These are phyloP conservation scores for Dendrobium chrysotoxum DNA, from an alignment of 106 monocot species.

Conservation along the genomic window DNA sequence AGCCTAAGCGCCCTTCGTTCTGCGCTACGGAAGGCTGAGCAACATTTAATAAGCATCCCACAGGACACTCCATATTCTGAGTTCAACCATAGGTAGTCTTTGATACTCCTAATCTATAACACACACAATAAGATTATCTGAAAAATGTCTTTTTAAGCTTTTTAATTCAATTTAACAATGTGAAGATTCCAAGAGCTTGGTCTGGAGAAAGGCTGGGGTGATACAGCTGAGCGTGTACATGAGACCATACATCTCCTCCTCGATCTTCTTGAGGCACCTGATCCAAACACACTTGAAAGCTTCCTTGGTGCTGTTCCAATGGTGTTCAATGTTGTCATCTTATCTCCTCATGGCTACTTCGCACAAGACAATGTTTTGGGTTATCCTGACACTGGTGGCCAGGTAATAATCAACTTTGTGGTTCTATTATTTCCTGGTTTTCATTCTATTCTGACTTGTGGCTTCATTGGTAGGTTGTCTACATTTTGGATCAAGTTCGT, in stretches of 20 bases:
- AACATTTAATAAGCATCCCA: constrained; percentile 7
- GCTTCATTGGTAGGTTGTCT: constrained; percentile 45
- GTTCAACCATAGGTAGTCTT: constrained; percentile 10
- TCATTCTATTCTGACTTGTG: not conserved
- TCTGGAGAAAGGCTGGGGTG: constrained; percentile 63
- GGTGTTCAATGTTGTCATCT: constrained; percentile 71
- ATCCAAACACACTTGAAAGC: constrained; percentile 46
- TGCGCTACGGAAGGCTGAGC: constrained; percentile 11
- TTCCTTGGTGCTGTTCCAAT: constrained; percentile 48
- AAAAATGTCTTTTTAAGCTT: not conserved
- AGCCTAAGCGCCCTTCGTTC: constrained; percentile 9
- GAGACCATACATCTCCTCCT: constrained; percentile 37
- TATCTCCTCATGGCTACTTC: constrained; percentile 71
- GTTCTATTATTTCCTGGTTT: not conserved
- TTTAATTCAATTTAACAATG: not conserved
- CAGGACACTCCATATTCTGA: constrained; percentile 15
- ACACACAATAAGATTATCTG: not conserved
- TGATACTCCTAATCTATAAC: not conserved
- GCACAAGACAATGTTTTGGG: constrained; percentile 69
- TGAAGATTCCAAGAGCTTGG: constrained; percentile 47
- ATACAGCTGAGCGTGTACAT: constrained; percentile 22
- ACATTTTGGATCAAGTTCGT: constrained; percentile 83
- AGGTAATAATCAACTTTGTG: constrained; percentile 20
- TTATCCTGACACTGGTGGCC: constrained; percentile 75
- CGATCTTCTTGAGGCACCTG: constrained; percentile 64